A percentile compares a stretch with the other conserved stretches of the same genome.
phyloP scores from a whole-genome alignment of 176 grass and related monocot genomes.

The Alloteropsis semialata region DNA sequence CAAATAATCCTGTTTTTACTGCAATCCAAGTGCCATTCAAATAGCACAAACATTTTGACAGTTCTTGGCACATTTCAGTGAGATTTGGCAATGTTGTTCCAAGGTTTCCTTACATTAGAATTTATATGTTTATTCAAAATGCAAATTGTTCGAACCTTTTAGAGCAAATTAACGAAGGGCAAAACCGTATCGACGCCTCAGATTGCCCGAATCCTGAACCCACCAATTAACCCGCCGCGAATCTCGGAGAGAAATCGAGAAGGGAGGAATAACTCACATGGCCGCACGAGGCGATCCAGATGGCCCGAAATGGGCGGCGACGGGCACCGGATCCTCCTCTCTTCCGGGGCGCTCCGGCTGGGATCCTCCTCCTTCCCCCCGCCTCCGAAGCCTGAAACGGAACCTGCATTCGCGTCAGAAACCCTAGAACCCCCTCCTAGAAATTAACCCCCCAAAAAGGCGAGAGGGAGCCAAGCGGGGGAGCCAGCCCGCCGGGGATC shows the following conservation, averaged over 20 bases:
- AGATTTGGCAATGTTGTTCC: no score
- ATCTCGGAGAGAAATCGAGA: not conserved
- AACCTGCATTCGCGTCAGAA: slow-evolving; percentile 78
- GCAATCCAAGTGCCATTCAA: no score
- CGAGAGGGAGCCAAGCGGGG: not conserved
- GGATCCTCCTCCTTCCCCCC: not conserved
- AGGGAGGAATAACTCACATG: slow-evolving; percentile 63
- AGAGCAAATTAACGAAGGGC: not conserved
- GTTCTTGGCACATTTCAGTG: no score
- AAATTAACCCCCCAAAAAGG: not conserved
- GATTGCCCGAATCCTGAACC: not conserved
- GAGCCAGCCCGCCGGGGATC: not conserved
- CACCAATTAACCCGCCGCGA: not conserved
- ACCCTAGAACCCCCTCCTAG: slow-evolving; percentile 25
- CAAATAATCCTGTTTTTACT: no score
- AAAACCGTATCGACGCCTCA: not conserved
- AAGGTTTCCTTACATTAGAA: no score
- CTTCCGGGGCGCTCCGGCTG: not conserved
- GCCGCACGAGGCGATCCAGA: slow-evolving; percentile 76
- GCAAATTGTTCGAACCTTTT: no score
- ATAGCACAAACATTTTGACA: no score
- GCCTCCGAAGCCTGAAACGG: slow-evolving; percentile 42
- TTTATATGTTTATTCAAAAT: no score
- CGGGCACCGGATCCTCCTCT: not conserved
- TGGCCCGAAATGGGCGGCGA: slow-evolving; percentile 65